Evolutionary conservation across 768 basidiomycete genomes (phyloP).

Genomic region (Lepiota subincarnata): DNA sequence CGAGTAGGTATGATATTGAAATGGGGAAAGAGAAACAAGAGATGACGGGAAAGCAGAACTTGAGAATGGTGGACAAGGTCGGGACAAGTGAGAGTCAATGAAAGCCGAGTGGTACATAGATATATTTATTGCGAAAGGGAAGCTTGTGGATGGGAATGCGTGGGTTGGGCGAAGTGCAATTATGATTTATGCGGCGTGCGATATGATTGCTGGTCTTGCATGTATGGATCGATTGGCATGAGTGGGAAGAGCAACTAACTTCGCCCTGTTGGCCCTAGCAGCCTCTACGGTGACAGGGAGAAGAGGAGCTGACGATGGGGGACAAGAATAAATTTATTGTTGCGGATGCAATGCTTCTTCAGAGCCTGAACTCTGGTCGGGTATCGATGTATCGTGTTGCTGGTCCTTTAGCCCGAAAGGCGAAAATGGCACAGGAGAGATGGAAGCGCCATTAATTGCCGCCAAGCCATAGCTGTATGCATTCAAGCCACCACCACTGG

Average conservation of each 20-base stretch:
- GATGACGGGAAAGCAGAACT: constrained; percentile 11
- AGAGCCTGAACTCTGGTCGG: constrained; percentile 28
- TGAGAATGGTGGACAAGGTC: constrained; percentile 14
- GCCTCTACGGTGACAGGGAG: constrained; percentile 40
- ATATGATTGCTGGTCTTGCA: constrained; percentile 15
- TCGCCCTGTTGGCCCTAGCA: constrained; percentile 38
- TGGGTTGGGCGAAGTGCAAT: constrained; percentile 10
- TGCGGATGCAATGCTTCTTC: constrained; percentile 31
- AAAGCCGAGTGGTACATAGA: constrained; percentile 17
- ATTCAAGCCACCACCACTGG: constrained; percentile 22
- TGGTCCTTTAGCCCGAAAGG: constrained; percentile 33
- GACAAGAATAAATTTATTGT: constrained; percentile 27
- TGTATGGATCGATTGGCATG: constrained; percentile 19
- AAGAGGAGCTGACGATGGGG: constrained; percentile 20
- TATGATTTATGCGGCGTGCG: constrained; percentile 14
- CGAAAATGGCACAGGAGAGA: constrained; percentile 27
- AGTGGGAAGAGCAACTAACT: constrained; percentile 14
- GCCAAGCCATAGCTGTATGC: constrained; percentile 25
- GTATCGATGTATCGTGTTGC: constrained; percentile 30
- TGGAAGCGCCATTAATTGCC: constrained; percentile 16
- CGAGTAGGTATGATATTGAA: constrained; percentile 7
- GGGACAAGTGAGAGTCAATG: constrained; percentile 17
- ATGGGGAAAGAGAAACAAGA: not conserved
- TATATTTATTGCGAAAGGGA: constrained; percentile 15
- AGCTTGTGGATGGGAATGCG: constrained; percentile 13